phyloP scores from a whole-genome alignment of 352 stramenopile genomes.

The Pilasporangium apinafurcum region DNA sequence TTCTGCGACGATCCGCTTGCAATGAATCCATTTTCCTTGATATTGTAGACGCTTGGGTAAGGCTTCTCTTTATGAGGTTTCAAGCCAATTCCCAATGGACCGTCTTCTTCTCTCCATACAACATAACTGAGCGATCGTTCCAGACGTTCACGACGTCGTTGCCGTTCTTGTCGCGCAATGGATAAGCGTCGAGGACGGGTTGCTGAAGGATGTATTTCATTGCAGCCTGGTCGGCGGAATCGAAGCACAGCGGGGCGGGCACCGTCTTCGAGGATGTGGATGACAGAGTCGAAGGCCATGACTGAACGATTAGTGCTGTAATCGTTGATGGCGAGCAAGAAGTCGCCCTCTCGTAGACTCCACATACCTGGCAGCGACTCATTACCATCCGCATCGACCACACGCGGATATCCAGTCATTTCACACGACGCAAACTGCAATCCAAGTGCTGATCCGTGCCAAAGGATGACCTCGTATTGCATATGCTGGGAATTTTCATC shows the following conservation, averaged over 20 bases:
- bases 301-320: slow-evolving; percentile 23
- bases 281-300: slow-evolving; percentile 36
- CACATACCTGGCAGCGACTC: slow-evolving; percentile 60
- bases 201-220: slow-evolving; percentile 30
- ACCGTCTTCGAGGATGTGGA: slow-evolving; percentile 53
- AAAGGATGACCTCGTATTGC: slow-evolving; percentile 57
- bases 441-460: slow-evolving; percentile 48
- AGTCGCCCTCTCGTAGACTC: slow-evolving; percentile 52
- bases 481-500: slow-evolving; percentile 32
- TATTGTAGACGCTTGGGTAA: slow-evolving; percentile 44
- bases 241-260: slow-evolving; percentile 55
- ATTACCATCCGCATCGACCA: slow-evolving; percentile 48
- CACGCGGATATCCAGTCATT: slow-evolving; percentile 43
- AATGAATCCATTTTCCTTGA: slow-evolving; percentile 19
- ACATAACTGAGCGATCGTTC: slow-evolving; percentile 58
- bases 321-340: slow-evolving; percentile 56
- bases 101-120: slow-evolving; percentile 64
- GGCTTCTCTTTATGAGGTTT: slow-evolving; percentile 40
- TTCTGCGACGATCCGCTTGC: slow-evolving; percentile 15
- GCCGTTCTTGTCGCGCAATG: slow-evolving; percentile 12
- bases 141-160: slow-evolving; percentile 39
- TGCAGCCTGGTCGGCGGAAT: slow-evolving; percentile 38
- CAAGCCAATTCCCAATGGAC: slow-evolving; percentile 44
- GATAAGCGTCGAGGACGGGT: slow-evolving; percentile 9
- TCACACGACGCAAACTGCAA: slow-evolving; percentile 37